Evolutionary conservation across 2,329 filamentous ascomycete species (phyloP).

Genomic region (Colletotrichum viniferum): DNA sequence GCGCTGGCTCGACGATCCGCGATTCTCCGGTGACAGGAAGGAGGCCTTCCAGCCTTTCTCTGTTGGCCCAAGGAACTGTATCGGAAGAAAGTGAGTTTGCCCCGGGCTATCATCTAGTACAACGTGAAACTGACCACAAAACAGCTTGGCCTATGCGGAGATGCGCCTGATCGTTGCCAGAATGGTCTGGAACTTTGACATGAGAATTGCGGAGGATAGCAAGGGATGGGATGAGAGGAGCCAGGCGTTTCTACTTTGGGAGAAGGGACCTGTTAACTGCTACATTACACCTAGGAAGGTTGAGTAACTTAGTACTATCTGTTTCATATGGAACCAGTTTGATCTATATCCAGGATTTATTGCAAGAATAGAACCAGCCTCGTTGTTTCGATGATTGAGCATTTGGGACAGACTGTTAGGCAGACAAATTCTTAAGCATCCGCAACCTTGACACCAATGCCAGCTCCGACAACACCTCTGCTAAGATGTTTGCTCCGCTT

Average conservation of each 20-base stretch:
- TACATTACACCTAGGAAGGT: background rate
- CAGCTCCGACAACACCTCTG: slow-evolving; percentile 11
- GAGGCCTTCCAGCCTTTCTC: slow-evolving; percentile 52
- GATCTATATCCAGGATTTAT: background rate
- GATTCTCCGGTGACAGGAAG: slow-evolving; percentile 37
- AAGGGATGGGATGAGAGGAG: slow-evolving; percentile 41
- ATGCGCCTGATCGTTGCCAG: slow-evolving; percentile 52
- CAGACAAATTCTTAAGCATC: background rate
- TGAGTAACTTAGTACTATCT: background rate
- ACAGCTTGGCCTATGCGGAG: slow-evolving; percentile 48
- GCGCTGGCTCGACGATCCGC: slow-evolving; percentile 38
- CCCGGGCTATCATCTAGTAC: slow-evolving; percentile 28
- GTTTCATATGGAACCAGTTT: background rate
- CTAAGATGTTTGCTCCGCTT: slow-evolving; percentile 5
- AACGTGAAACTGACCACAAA: background rate
- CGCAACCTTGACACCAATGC: slow-evolving; percentile 15
- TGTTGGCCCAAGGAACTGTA: slow-evolving; percentile 52
- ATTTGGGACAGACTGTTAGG: background rate
- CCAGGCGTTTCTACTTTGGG: slow-evolving; percentile 41
- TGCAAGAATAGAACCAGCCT: background rate
- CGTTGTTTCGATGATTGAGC: background rate
- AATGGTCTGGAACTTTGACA: slow-evolving; percentile 51
- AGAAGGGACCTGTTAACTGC: slow-evolving; percentile 25
- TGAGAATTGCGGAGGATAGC: slow-evolving; percentile 38
- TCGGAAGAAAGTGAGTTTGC: slow-evolving; percentile 50